Percentiles rank a stretch among this genome's conserved stretches.
These are phyloP conservation scores for Boechera retrofracta DNA, from an alignment of 345 rosid genomes.

Conservation along the genomic window DNA sequence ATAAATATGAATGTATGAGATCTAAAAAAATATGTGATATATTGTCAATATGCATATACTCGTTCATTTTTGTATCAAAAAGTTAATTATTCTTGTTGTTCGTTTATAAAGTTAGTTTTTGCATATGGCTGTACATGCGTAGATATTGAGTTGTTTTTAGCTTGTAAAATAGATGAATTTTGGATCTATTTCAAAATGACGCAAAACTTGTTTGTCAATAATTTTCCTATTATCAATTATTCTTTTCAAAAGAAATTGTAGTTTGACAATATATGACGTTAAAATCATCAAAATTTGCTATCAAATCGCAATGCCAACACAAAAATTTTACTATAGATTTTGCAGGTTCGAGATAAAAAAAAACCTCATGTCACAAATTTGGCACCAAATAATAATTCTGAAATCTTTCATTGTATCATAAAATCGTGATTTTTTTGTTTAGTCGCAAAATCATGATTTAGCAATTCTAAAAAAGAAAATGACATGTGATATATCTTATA, in stretches of 20 bases:
- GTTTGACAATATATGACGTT: no score
- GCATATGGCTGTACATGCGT: not conserved
- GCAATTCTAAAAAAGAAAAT: no score
- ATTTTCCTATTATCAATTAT: not conserved
- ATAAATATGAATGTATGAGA: slow-evolving; percentile 1
- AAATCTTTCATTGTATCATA: no score
- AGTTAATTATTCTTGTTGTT: not conserved
- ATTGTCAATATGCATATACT: not conserved
- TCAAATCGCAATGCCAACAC: no score
- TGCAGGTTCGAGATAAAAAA: no score
- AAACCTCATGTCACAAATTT: no score
- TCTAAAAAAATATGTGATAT: not conserved
- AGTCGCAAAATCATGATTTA: no score
- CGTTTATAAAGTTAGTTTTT: not conserved
- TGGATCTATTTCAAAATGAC: not conserved
- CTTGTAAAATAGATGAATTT: not conserved
- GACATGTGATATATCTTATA: no score
- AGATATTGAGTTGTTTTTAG: not conserved
- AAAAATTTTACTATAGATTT: no score
- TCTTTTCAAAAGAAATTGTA: not conserved
- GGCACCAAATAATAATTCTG: no score
- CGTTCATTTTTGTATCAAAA: not conserved
- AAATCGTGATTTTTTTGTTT: no score
- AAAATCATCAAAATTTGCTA: no score
- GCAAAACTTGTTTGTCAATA: not conserved